Base-by-base conservation (phyloP, 176 grass and related monocot species). In the Raddia distichophylla region DNA sequence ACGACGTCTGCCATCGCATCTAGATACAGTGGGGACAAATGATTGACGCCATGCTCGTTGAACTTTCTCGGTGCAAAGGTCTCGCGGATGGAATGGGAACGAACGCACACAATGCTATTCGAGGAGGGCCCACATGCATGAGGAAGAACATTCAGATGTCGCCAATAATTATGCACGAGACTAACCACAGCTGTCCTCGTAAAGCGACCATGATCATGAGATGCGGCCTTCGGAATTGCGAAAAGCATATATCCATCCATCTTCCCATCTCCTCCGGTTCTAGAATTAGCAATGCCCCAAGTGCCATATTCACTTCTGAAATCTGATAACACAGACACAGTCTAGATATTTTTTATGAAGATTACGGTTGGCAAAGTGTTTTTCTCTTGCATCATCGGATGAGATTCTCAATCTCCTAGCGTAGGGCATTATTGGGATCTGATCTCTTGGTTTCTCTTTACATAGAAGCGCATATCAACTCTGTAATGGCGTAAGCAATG, bases 241-340 rank as follows among this genome's bases (percentile, higher is more conserved):
- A 61, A 27, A 50, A 6, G 20, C 59, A 3, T 50, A 13, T 12
- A 59, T 59, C 3, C 20, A 20, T 19, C n/a, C 20, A 20, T 20
- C 17, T 67, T 14, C 18, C 1, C 59, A 37, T 71, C 27, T 82
- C 55, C 70, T 9, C 12, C 53, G 37, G 55, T 74, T 18, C 18
- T 72, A 60, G 10, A 20, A 82, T 16, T 27, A 12, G 58, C 11
- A 60, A 4, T 5, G 27, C 19, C 58, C 19, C 19, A 9, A 60
- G 42, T 5, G 48, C 15, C 20, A 55, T 83, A 74, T 64, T 73
- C 46, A 82, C 52, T 60, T 50, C 43, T 19, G 43, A 60, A 60
- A 60, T 71, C 20, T 50, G 67, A 62, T 84, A 3, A 18, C 1
- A 69, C 6, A 5, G 48, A 13, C 3, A 77, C 9, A 5, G 48